phyloP scores from a whole-genome alignment of 2,329 filamentous ascomycete genomes.

The Aspergillus carbonarius region DNA sequence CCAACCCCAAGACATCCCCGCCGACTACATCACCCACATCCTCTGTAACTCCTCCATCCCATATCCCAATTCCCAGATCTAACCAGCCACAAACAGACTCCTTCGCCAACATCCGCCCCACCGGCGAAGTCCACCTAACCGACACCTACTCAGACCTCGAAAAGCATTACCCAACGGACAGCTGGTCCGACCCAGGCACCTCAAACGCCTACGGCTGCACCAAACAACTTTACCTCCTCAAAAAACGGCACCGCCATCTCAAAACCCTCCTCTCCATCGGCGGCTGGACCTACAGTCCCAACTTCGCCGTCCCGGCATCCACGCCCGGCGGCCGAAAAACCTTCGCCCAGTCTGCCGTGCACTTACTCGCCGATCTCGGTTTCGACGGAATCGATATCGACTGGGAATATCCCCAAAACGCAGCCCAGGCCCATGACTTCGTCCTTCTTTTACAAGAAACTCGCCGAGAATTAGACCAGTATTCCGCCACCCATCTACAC shows the following conservation, averaged over 20 bases:
- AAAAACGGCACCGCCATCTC: conserved; percentile 71
- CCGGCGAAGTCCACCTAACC: conserved; percentile 71
- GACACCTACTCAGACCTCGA: conserved; percentile 68
- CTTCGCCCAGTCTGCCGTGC: conserved; percentile 69
- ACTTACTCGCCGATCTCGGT: conserved; percentile 74
- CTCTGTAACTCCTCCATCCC: conserved; percentile 51
- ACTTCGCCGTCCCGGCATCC: conserved; percentile 67
- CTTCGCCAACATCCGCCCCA: conserved; percentile 79
- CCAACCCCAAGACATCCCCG: conserved; percentile 78
- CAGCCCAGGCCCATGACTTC: conserved; percentile 33
- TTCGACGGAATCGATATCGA: conserved; percentile 54
- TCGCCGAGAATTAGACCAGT: conserved; percentile 24
- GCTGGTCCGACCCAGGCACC: conserved; percentile 62
- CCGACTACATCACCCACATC: conserved; percentile 78
- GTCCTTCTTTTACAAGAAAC: conserved; percentile 32
- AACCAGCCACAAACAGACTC: conserved; percentile 49
- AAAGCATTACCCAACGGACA: conserved; percentile 68
- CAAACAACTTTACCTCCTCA: conserved; percentile 73
- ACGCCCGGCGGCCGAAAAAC: conserved; percentile 57
- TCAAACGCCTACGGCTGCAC: conserved; percentile 71
- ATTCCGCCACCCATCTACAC: conserved; percentile 1
- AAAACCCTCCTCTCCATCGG: conserved; percentile 81
- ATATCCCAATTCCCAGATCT: not conserved
- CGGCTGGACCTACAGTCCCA: conserved; percentile 73
- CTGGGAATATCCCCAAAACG: conserved; percentile 38